phyloP scores from a whole-genome alignment of 306 rosid genomes.

The Inga laurina region DNA sequence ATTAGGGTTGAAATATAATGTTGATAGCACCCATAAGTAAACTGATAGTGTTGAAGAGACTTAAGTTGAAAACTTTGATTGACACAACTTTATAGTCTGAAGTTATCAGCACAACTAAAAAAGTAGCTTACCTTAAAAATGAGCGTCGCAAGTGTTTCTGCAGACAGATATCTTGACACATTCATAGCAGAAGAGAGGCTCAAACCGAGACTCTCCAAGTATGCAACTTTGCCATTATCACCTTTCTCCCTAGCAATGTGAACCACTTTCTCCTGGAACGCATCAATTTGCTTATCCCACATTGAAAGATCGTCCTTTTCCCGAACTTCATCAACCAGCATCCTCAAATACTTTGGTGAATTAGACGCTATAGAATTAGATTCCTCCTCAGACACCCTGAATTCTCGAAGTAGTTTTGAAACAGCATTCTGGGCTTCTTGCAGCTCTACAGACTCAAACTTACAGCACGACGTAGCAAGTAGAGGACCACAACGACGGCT shows the following conservation, averaged over 20 bases:
- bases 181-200: conserved; percentile 78
- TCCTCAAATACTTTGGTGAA: conserved; percentile 58
- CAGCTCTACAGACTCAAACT: conserved; percentile 14
- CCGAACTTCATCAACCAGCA: conserved; percentile 67
- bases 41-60: background rate
- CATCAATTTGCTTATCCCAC: conserved; percentile 33
- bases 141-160: conserved; percentile 61
- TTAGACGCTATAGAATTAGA: conserved; percentile 51
- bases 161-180: conserved; percentile 64
- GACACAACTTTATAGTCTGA: background rate
- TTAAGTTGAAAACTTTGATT: background rate
- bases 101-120: background rate
- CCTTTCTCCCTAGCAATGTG: conserved; percentile 65
- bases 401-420: conserved; percentile 48
- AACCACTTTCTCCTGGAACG: conserved; percentile 58
- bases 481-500: conserved; percentile 5
- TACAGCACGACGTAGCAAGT: background rate
- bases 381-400: conserved; percentile 59
- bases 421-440: conserved; percentile 55
- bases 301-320: conserved; percentile 71
- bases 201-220: conserved; percentile 77
- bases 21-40: background rate
- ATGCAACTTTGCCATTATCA: conserved; percentile 76
- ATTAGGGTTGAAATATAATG: background rate
- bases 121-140: conserved; percentile 45